Percentiles rank a stretch among this genome's conserved stretches.
phyloP scores from a whole-genome alignment of 441 rosid species.

The Brassica hybrid region DNA sequence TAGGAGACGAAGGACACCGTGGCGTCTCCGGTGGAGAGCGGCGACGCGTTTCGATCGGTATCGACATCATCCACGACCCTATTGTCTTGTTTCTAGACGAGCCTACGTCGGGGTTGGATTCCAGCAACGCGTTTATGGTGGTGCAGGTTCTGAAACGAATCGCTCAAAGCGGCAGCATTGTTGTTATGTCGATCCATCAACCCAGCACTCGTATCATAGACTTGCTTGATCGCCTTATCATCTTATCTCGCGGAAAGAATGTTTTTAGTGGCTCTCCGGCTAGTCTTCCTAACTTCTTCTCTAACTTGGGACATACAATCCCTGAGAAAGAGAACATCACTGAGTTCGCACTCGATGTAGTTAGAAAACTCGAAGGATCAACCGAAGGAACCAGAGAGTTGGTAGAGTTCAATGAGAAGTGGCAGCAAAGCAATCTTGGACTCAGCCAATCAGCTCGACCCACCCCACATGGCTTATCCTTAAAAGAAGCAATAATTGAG shows the following conservation, averaged over 20 bases:
- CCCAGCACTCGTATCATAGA: neutral
- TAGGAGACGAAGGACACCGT: slow-evolving; percentile 12
- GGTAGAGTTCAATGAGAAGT: slow-evolving; percentile 2
- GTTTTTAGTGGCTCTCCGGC: slow-evolving; percentile 6
- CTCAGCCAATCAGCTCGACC: slow-evolving; percentile 8
- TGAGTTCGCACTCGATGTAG: neutral
- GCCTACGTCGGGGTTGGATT: slow-evolving; percentile 5
- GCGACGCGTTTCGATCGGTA: neutral
- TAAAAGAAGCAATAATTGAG: neutral
- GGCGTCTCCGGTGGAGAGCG: slow-evolving; percentile 8
- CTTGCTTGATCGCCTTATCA: neutral
- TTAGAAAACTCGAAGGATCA: neutral
- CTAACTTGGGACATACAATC: neutral
- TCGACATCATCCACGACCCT: slow-evolving; percentile 6
- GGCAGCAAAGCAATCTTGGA: neutral
- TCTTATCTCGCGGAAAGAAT: slow-evolving; percentile 14
- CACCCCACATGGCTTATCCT: slow-evolving; percentile 1
- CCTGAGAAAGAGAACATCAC: slow-evolving; percentile 14
- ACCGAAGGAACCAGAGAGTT: slow-evolving; percentile 9
- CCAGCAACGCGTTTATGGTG: slow-evolving; percentile 10
- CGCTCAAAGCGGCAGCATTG: neutral
- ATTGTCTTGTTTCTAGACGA: slow-evolving; percentile 10
- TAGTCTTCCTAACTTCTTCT: neutral
- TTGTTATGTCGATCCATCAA: slow-evolving; percentile 3
- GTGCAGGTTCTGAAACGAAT: slow-evolving; percentile 8